Conservation (phyloP, 345 rosid species). For the Gossypioides kirkii region DNA sequence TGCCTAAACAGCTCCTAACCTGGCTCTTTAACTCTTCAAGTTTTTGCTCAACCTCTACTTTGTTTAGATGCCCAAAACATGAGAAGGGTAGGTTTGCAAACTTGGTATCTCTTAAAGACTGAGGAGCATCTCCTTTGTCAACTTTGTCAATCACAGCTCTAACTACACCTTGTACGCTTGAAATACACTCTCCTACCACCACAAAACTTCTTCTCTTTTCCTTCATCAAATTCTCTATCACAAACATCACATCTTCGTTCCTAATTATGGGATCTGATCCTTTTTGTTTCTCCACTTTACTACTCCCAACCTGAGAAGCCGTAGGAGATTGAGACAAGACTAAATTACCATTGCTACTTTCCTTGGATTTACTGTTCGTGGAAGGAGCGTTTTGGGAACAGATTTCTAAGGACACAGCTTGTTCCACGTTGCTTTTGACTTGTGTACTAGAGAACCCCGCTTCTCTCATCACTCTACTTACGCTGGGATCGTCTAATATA, state of each 20-base stretch:
- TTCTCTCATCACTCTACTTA: conserved; percentile 96
- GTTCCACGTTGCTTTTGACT: conserved; percentile 80
- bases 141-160: conserved; percentile 60
- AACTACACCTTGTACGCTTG: conserved; percentile 47
- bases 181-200: conserved; percentile 70
- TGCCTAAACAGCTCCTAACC: conserved; percentile 38
- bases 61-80: conserved; percentile 45
- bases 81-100: conserved; percentile 44
- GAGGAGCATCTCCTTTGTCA: conserved; percentile 52
- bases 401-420: conserved; percentile 55
- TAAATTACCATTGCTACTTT: conserved; percentile 18
- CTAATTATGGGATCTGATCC: conserved; percentile 33
- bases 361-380: conserved; percentile 43
- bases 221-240: conserved; percentile 49
- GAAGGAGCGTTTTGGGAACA: conserved; percentile 39
- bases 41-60: conserved; percentile 52
- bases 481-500: conserved; percentile 92
- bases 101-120: conserved; percentile 49
- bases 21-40: conserved; percentile 48
- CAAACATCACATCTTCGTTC: conserved; percentile 58
- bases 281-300: conserved; percentile 15
- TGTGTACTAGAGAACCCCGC: conserved; percentile 93
- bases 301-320: conserved; percentile 15
- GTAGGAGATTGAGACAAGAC: conserved; percentile 25
- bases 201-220: conserved; percentile 44